Conservation (phyloP, 1,284 basidiomycete genomes). For the Melampsora larici-populina region DNA sequence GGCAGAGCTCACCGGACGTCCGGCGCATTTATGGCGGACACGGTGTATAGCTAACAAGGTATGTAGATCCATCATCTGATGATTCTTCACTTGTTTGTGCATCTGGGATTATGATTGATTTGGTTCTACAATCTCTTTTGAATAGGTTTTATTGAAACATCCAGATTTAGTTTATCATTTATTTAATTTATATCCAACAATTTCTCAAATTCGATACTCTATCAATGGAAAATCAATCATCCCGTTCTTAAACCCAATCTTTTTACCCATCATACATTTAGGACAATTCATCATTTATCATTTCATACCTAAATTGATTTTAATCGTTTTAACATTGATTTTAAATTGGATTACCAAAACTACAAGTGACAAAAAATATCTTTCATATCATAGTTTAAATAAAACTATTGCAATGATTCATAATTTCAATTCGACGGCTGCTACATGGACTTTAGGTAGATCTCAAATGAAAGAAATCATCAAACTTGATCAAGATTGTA, state of each 20-base stretch:
- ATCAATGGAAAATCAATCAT: conserved; percentile 16
- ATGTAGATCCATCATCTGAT: not conserved
- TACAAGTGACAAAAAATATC: not conserved
- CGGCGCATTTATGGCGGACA: too few relatives aligned
- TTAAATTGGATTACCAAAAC: not conserved
- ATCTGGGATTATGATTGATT: too few relatives aligned
- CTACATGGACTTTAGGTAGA: conserved; percentile 20
- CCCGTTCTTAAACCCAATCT: conserved; percentile 30
- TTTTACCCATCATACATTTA: conserved; percentile 21
- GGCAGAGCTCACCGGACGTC: too few relatives aligned
- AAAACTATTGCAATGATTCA: conserved; percentile 24
- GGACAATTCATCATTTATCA: conserved; percentile 11
- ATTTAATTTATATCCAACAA: conserved; percentile 30
- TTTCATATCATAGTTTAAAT: conserved; percentile 7
- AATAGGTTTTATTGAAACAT: conserved; percentile 27
- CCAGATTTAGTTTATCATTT: conserved; percentile 19
- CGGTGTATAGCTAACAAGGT: conserved; percentile 35
- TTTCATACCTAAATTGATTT: conserved; percentile 3
- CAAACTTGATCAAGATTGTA: conserved; percentile 11
- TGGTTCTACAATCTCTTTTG: not conserved
- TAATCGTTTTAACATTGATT: conserved; percentile 4
- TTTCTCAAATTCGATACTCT: conserved; percentile 27
- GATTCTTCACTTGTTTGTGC: not conserved
- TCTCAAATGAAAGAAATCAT: conserved; percentile 36
- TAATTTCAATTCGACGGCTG: conserved; percentile 22